phyloP scores from a whole-genome alignment of 805 yeast genomes.

The Saturnispora hagleri region DNA sequence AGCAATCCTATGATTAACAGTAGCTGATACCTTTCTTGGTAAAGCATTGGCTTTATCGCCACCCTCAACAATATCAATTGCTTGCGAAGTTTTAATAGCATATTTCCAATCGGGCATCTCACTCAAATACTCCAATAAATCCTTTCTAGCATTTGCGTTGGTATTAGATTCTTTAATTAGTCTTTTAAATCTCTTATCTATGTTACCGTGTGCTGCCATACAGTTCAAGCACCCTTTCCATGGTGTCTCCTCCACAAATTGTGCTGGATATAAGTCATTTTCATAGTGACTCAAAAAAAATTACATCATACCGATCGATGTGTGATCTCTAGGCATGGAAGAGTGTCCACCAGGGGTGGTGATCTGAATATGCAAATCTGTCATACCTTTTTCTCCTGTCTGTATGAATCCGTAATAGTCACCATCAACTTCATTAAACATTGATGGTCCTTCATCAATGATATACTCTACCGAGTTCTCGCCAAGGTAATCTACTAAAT shows the following conservation, averaged over 20 bases:
- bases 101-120: conserved; percentile 25
- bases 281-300: conserved; percentile 51
- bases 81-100: conserved; percentile 53
- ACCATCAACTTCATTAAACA: conserved; percentile 31
- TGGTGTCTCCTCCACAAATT: conserved; percentile 33
- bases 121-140: conserved; percentile 24
- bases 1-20: conserved; percentile 50
- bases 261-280: conserved; percentile 39
- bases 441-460: conserved; percentile 33
- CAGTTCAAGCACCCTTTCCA: conserved; percentile 47
- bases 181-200: conserved; percentile 2
- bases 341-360: conserved; percentile 42
- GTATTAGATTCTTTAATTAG: conserved; percentile 9
- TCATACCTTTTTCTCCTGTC: conserved; percentile 39
- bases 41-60: conserved; percentile 72
- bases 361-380: conserved; percentile 31
- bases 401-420: conserved; percentile 33
- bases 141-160: conserved; percentile 28
- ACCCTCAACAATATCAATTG: conserved; percentile 57
- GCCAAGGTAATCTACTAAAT: conserved; percentile 31
- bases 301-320: conserved; percentile 40
- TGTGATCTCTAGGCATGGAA: conserved; percentile 38
- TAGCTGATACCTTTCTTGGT: conserved; percentile 51
- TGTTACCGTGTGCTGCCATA: conserved; percentile 41
- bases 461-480: conserved; percentile 31